A percentile compares a stretch with the other conserved stretches of the same genome.
These are phyloP conservation scores for Aegle marmelos DNA, from an alignment of 345 rosid genomes.

Conservation along the genomic window DNA sequence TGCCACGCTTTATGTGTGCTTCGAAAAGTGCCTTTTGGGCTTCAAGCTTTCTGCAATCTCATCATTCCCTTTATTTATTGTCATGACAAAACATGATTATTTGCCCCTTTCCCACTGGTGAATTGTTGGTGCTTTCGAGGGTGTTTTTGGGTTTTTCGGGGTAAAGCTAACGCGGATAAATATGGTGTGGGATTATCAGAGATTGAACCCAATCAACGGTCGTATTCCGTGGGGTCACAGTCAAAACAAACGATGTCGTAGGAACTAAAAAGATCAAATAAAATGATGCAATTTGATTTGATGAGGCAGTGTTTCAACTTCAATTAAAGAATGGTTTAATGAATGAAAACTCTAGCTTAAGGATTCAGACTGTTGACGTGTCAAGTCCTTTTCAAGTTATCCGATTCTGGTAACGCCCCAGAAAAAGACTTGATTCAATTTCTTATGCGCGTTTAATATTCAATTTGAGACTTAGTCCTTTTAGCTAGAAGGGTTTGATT, in stretches of 20 bases:
- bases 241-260: not conserved
- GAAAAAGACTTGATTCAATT: not conserved
- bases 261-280: conserved; percentile 1
- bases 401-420: not conserved
- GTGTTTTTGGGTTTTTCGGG: not conserved
- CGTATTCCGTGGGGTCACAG: not conserved
- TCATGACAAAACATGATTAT: not conserved
- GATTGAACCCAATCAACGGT: not conserved
- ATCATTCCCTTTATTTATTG: not conserved
- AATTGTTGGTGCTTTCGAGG: not conserved
- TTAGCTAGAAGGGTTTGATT: not conserved
- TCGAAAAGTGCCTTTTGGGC: not conserved
- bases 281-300: not conserved
- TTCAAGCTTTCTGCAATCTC: conserved; percentile 4
- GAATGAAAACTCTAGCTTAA: not conserved
- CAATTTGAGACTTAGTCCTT: not conserved
- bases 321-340: too few species aligned
- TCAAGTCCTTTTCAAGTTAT: not conserved
- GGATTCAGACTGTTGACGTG: not conserved
- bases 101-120: not conserved
- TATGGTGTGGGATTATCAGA: not conserved
- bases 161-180: not conserved
- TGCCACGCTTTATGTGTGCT: not conserved
- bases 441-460: not conserved
- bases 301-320: too few species aligned